Percentiles rank a stretch among this genome's conserved stretches.
Conservation (phyloP, 352 stramenopile genomes). For the Globisporangium spinosum region DNA sequence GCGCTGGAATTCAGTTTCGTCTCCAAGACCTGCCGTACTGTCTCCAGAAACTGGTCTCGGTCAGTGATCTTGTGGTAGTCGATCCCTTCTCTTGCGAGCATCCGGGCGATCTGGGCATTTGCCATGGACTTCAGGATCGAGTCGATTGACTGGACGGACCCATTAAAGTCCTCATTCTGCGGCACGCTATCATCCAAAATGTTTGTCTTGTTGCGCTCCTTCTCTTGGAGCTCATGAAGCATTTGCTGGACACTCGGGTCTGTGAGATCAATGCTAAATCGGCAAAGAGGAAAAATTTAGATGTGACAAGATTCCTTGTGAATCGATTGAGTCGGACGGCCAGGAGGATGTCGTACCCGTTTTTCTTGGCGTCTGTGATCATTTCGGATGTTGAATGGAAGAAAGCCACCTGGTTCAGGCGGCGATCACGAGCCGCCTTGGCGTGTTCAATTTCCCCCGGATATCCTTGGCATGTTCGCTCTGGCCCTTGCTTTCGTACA, state of each 20-base stretch:
- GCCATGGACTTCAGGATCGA: slow-evolving; percentile 74
- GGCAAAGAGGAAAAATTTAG: neutral
- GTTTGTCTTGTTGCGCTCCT: slow-evolving; percentile 42
- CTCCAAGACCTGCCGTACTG: slow-evolving; percentile 56
- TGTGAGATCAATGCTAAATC: slow-evolving; percentile 67
- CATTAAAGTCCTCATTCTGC: slow-evolving; percentile 11
- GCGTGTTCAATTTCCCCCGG: slow-evolving; percentile 46
- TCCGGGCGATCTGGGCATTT: slow-evolving; percentile 58
- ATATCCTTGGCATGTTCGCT: slow-evolving; percentile 58
- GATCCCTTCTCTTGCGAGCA: slow-evolving; percentile 63
- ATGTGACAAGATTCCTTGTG: neutral
- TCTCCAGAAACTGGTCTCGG: slow-evolving; percentile 71
- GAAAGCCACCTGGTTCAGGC: slow-evolving; percentile 68
- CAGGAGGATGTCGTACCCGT: slow-evolving; percentile 34
- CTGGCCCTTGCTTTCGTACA: slow-evolving; percentile 69
- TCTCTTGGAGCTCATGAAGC: slow-evolving; percentile 74
- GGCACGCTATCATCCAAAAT: slow-evolving; percentile 10
- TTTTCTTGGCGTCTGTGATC: slow-evolving; percentile 73
- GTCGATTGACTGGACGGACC: slow-evolving; percentile 50
- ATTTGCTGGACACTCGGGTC: slow-evolving; percentile 73
- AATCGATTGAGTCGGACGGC: no score
- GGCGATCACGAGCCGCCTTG: slow-evolving; percentile 39
- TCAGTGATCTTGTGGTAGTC: slow-evolving; percentile 77
- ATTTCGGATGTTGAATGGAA: slow-evolving; percentile 74
- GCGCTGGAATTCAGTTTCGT: slow-evolving; percentile 44